Percentiles rank a stretch among this genome's conserved stretches.
Conservation (phyloP, 2,329 filamentous ascomycete genomes). For the Nemania sp. region DNA sequence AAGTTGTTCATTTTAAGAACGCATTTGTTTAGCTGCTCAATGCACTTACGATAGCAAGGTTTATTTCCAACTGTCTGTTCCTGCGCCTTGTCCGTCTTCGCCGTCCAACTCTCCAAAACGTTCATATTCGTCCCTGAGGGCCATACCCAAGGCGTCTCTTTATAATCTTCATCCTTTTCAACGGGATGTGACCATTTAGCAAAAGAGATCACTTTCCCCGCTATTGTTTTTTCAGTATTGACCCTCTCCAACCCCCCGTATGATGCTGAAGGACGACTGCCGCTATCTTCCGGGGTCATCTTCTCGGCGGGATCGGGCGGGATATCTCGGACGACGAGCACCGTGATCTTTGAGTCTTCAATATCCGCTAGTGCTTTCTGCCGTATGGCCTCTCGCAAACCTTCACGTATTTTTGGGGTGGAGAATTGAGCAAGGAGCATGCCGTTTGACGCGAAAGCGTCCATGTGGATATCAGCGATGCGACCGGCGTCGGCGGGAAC, state of each 20-base stretch:
- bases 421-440: slow-evolving; percentile 47
- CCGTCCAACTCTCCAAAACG: slow-evolving; percentile 37
- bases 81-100: slow-evolving; percentile 37
- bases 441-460: slow-evolving; percentile 43
- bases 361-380: slow-evolving; percentile 45
- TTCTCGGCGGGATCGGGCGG: not conserved
- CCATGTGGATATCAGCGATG: slow-evolving; percentile 48
- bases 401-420: slow-evolving; percentile 35
- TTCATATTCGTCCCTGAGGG: slow-evolving; percentile 42
- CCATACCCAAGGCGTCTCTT: slow-evolving; percentile 45
- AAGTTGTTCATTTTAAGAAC: not conserved
- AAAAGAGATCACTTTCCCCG: slow-evolving; percentile 40
- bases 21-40: not conserved
- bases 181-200: slow-evolving; percentile 47
- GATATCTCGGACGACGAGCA: slow-evolving; percentile 41
- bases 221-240: not conserved
- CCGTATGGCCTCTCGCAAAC: slow-evolving; percentile 34
- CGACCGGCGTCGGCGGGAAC: slow-evolving; percentile 41
- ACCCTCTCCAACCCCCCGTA: too few relatives aligned
- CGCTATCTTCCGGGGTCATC: not conserved
- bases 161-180: slow-evolving; percentile 30
- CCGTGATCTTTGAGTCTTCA: slow-evolving; percentile 39
- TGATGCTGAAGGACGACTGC: not conserved
- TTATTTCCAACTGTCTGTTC: slow-evolving; percentile 29
- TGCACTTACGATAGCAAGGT: slow-evolving; percentile 44